Percentiles rank a stretch among this genome's conserved stretches.
These are phyloP conservation scores for Gliomastix tumulicola DNA, from an alignment of 2,329 filamentous ascomycete species.

Conservation along the genomic window DNA sequence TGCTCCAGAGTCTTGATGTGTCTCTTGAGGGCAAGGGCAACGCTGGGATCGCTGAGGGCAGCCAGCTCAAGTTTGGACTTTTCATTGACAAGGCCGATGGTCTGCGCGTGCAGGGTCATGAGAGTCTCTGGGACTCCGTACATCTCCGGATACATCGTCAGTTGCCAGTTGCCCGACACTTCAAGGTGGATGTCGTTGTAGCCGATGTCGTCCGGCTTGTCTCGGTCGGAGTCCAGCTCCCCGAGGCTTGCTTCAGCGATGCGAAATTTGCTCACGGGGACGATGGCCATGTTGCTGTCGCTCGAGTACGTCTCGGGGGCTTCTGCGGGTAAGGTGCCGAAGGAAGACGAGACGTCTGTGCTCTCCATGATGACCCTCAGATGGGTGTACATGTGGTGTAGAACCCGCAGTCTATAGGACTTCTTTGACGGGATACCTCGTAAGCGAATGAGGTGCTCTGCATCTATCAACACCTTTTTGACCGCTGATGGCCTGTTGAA, in stretches of 20 bases:
- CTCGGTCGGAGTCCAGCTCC: slow-evolving; percentile 17
- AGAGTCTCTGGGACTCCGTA: slow-evolving; percentile 28
- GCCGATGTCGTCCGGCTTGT: slow-evolving; percentile 26
- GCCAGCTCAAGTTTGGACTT: slow-evolving; percentile 21
- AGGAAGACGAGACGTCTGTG: not conserved
- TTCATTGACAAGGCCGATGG: slow-evolving; percentile 30
- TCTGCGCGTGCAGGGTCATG: slow-evolving; percentile 21
- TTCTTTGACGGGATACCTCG: slow-evolving; percentile 27
- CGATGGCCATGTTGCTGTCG: not conserved
- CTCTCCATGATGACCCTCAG: slow-evolving; percentile 38
- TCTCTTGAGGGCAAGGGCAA: slow-evolving; percentile 15
- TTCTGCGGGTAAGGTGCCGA: too few species aligned
- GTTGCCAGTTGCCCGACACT: slow-evolving; percentile 22
- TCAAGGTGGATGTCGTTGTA: slow-evolving; percentile 33
- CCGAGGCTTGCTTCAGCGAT: slow-evolving; percentile 15
- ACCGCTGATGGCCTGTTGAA: slow-evolving; percentile 2
- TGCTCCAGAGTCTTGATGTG: slow-evolving; percentile 22
- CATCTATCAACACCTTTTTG: slow-evolving; percentile 23
- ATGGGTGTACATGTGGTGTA: slow-evolving; percentile 40
- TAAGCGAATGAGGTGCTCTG: slow-evolving; percentile 32
- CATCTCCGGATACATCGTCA: slow-evolving; percentile 30
- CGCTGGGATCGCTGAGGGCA: slow-evolving; percentile 9
- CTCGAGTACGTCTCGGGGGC: not conserved
- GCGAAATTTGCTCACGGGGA: slow-evolving; percentile 13
- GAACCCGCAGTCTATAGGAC: slow-evolving; percentile 30